Base-by-base conservation (phyloP, 352 stramenopile genomes). In the Plasmopara halstedii region DNA sequence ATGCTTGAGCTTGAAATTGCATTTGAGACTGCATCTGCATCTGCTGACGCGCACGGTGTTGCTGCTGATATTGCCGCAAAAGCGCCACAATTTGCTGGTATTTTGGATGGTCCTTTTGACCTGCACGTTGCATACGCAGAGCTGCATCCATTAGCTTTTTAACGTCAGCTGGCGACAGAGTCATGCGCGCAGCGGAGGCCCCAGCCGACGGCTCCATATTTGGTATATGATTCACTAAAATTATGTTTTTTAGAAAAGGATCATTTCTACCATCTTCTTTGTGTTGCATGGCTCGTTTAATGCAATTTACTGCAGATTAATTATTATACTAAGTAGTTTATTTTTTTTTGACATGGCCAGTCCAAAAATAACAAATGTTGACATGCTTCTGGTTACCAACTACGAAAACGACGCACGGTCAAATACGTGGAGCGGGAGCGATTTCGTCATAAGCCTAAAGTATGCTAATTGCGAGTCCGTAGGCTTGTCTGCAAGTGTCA, bases 361-460 rank as follows among this genome's bases (percentile, higher is more conserved):
- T n/a, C n/a, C n/a, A n/a, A n/a, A n/a, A n/a, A n/a, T n/a, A n/a
- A n/a, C n/a, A n/a, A n/a, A n/a, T n/a, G n/a, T n/a, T n/a, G n/a
- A n/a, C n/a, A n/a, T n/a, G n/a, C n/a, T n/a, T n/a, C n/a, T n/a
- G n/a, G n/a, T n/a, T n/a, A n/a, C n/a, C n/a, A n/a, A n/a, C n/a
- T n/a, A n/a, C n/a, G n/a, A n/a, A 57, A 88, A 88, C 48, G 79
- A 88, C 56, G 79, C 79, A 56, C 79, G 79, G 58, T 91, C 79
- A 43, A 85, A 87, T 29, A 91, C 79, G 59, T 76, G 67, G 11
- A 87, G 69, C 42, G 76, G 79, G 45, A 88, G 67, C 38, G 72
- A 64, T 65, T 91, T 91, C 58, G 79, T 91, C 79, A 91, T 91
- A 42, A 91, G 68, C 40, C 77, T 74, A 50, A 91, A 91, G 64